phyloP scores from a whole-genome alignment of 1,284 basidiomycete genomes.

The Puccinia horiana region DNA sequence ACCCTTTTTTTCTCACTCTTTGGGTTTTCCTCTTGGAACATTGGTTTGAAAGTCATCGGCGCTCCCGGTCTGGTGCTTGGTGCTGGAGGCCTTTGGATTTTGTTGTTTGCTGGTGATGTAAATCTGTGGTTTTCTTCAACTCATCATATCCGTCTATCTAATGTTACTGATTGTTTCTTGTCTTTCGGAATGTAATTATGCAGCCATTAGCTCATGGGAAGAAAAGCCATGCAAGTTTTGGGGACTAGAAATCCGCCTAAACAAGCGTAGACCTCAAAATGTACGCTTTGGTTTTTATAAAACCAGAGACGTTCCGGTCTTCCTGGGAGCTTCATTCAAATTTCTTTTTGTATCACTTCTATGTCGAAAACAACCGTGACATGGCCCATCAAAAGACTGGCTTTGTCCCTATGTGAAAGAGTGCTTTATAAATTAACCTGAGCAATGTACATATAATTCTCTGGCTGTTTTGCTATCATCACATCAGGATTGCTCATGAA shows the following conservation, averaged over 20 bases:
- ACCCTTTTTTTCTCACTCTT: conserved; percentile 25
- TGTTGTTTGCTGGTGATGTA: conserved; percentile 29
- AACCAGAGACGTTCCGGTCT: background rate
- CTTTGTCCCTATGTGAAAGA: no score
- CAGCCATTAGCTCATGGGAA: background rate
- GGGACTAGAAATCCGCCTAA: background rate
- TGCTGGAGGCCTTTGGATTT: conserved; percentile 13
- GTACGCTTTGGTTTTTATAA: background rate
- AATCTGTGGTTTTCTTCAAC: background rate
- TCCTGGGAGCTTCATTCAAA: background rate
- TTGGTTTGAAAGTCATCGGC: conserved; percentile 21
- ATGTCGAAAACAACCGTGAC: no score
- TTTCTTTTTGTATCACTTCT: no score
- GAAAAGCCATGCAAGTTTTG: background rate
- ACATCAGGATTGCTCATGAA: no score
- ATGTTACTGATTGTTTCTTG: no score
- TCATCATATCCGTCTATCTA: no score
- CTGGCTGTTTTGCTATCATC: no score
- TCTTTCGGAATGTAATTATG: background rate
- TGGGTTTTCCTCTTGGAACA: conserved; percentile 26
- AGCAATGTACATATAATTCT: no score
- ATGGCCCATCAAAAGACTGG: no score
- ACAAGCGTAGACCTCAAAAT: background rate
- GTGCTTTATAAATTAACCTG: no score
- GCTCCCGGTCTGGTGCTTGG: background rate